These are phyloP conservation scores for Galeopsis tetrahit DNA, from an alignment of 257 asterid species.

Conservation along the genomic window DNA sequence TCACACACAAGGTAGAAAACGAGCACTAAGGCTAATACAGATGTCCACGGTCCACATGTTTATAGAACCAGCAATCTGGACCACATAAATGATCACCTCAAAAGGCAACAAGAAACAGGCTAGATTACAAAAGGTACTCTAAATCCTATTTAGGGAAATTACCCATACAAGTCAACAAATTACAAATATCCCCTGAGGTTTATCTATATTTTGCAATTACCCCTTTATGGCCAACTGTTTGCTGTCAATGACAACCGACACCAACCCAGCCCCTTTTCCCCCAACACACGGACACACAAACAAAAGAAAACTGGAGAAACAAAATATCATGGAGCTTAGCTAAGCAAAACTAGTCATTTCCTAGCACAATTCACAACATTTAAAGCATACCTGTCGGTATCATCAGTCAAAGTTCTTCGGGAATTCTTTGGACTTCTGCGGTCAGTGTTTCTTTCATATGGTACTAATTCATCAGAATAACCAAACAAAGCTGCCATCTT, in stretches of 20 bases:
- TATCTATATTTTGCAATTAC: not conserved
- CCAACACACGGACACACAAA: not conserved
- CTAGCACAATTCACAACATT: slow-evolving; percentile 5
- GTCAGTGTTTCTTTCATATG: slow-evolving; percentile 44
- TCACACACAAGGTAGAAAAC: no score
- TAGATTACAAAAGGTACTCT: not conserved
- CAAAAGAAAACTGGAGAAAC: not conserved
- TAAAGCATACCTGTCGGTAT: slow-evolving; percentile 52
- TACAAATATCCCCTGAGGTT: not conserved
- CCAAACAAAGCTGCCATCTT: slow-evolving; percentile 90
- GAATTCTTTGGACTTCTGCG: slow-evolving; percentile 51
- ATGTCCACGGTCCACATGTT: not conserved
- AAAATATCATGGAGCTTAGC: not conserved
- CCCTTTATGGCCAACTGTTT: not conserved
- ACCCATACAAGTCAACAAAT: not conserved
- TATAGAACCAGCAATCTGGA: not conserved
- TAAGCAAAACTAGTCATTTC: slow-evolving; percentile 13
- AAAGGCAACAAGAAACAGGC: not conserved
- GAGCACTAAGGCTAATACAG: not conserved
- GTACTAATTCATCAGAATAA: slow-evolving; percentile 52
- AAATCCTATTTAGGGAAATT: not conserved
- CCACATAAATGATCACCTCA: not conserved
- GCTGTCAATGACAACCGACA: not conserved
- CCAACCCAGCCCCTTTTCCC: not conserved
- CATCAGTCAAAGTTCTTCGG: slow-evolving; percentile 38